These are phyloP conservation scores for Candida khao-thaluensis DNA, from an alignment of 805 yeast species.

Conservation along the genomic window DNA sequence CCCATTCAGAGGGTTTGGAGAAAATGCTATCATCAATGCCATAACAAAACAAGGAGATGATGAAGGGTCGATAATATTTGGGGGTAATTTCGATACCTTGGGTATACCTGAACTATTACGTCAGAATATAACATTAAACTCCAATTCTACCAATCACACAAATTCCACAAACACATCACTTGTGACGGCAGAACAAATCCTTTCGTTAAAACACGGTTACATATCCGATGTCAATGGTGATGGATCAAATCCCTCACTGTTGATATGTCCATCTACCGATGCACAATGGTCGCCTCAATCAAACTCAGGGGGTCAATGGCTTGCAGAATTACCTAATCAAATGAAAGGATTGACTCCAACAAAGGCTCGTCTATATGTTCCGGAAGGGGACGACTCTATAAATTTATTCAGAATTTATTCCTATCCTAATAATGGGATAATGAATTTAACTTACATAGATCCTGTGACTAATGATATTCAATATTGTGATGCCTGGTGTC, in stretches of 20 bases:
- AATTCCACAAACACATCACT: slow-evolving; percentile 40
- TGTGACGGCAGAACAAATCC: slow-evolving; percentile 55
- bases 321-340: slow-evolving; percentile 54
- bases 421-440: slow-evolving; percentile 78
- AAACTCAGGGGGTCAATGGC: slow-evolving; percentile 61
- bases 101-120: slow-evolving; percentile 48
- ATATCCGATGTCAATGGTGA: slow-evolving; percentile 49
- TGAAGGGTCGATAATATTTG: slow-evolving; percentile 62
- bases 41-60: slow-evolving; percentile 49
- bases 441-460: slow-evolving; percentile 86
- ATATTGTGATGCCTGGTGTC: slow-evolving; percentile 89
- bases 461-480: slow-evolving; percentile 57
- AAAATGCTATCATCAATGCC: slow-evolving; percentile 56
- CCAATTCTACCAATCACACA: slow-evolving; percentile 22
- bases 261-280: slow-evolving; percentile 57
- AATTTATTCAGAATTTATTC: slow-evolving; percentile 71
- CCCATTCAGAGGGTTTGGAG: slow-evolving; percentile 77
- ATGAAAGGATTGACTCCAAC: slow-evolving; percentile 57
- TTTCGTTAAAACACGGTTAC: slow-evolving; percentile 57
- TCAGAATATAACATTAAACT: slow-evolving; percentile 32
- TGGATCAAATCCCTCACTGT: slow-evolving; percentile 24
- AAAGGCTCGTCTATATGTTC: slow-evolving; percentile 69
- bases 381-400: slow-evolving; percentile 50
- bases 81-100: slow-evolving; percentile 69
- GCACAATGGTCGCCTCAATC: slow-evolving; percentile 54